Percentiles rank a stretch among this genome's conserved stretches.
These are phyloP conservation scores for Argentina anserina DNA, from an alignment of 306 rosid species.

Conservation along the genomic window DNA sequence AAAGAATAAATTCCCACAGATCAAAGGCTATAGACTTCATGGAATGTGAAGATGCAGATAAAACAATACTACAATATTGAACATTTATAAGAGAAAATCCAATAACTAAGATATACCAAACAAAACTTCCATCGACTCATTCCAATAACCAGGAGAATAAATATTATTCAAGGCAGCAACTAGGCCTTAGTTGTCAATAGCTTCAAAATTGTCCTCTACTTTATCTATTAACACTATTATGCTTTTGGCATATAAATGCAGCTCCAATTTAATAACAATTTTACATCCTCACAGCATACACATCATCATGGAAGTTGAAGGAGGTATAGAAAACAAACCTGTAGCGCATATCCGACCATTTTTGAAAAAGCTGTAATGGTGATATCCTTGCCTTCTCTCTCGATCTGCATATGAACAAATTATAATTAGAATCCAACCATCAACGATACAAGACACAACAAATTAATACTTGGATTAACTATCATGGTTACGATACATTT, in stretches of 20 bases:
- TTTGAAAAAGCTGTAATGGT: conserved; percentile 92
- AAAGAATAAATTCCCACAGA: not conserved
- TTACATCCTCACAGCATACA: not conserved
- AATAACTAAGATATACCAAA: not conserved
- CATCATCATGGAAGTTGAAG: conserved; percentile 16
- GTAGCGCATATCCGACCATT: conserved; percentile 91
- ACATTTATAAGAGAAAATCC: not conserved
- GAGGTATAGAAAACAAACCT: conserved; percentile 56
- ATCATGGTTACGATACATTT: conserved; percentile 14
- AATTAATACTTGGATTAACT: conserved; percentile 19
- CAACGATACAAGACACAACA: conserved; percentile 4
- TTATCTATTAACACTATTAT: not conserved
- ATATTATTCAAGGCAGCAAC: not conserved
- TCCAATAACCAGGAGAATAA: not conserved
- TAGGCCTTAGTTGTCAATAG: not conserved
- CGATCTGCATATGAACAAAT: conserved; percentile 49
- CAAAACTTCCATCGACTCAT: not conserved
- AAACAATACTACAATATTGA: not conserved
- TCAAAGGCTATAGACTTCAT: not conserved
- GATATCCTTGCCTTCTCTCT: conserved; percentile 97
- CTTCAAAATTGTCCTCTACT: not conserved
- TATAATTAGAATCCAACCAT: conserved; percentile 19
- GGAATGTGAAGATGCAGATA: not conserved
- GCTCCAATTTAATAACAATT: conserved; percentile 10
- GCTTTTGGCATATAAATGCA: conserved; percentile 18